A percentile compares a stretch with the other conserved stretches of the same genome.
Conservation (phyloP, 2,329 filamentous ascomycete genomes). For the Claviceps sp. region DNA sequence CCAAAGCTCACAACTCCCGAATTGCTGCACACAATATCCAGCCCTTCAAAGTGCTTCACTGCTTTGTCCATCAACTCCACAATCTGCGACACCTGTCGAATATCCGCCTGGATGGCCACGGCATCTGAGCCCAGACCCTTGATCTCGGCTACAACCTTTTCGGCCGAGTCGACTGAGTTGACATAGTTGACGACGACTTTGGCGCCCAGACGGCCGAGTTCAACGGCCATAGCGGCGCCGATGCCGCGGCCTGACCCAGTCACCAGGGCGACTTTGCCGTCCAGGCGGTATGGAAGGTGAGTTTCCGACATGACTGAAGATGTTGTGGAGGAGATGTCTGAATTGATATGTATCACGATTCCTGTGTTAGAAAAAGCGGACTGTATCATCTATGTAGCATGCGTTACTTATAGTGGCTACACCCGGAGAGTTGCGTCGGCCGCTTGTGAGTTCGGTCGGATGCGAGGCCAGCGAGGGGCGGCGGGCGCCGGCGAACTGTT, state of each 20-base stretch:
- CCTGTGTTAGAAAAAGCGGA: no score
- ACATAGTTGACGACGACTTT: conserved; percentile 47
- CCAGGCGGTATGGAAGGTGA: not conserved
- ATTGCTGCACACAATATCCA: conserved; percentile 60
- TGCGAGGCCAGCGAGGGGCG: no score
- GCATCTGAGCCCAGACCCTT: conserved; percentile 45
- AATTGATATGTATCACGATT: not conserved
- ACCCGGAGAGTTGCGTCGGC: no score
- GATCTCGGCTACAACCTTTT: conserved; percentile 41
- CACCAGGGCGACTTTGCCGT: conserved; percentile 21
- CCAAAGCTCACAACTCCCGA: conserved; percentile 27
- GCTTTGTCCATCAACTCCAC: conserved; percentile 49
- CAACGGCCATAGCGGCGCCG: conserved; percentile 42
- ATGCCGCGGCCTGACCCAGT: conserved; percentile 40
- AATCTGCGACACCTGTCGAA: conserved; percentile 50
- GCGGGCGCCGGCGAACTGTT: no score
- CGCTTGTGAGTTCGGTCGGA: no score
- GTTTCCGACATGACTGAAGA: not conserved
- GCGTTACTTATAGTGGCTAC: no score
- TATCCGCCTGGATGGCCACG: conserved; percentile 53
- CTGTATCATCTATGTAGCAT: no score
- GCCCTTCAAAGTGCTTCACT: conserved; percentile 47
- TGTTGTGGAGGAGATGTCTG: not conserved
- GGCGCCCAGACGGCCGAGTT: conserved; percentile 42
- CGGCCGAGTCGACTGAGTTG: conserved; percentile 41